Base-by-base conservation (phyloP, 305 asterid genomes). In the Fraxinus floribunda region DNA sequence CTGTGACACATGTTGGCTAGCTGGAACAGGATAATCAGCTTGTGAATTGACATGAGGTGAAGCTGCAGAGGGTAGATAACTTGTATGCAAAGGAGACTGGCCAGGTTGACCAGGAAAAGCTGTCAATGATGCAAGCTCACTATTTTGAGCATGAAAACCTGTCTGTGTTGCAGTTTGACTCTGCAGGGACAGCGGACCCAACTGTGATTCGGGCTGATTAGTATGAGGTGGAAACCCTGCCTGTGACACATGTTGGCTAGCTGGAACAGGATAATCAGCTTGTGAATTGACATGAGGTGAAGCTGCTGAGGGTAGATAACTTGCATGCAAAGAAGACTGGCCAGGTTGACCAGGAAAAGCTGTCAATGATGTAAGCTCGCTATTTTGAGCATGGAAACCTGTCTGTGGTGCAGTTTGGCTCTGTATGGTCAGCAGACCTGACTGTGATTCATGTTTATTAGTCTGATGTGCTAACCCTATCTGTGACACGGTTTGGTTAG, bases 371-470 rank as follows among this genome's bases (percentile, higher is more conserved):
- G 87, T 30, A 82, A 86, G 88, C 81, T 88, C 91, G 70, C 84
- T 87, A 24, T 86, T 82, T 78, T 87, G 93, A 62, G 91, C 73
- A 78, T 86, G 92, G 84, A 85, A 93, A 85, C 85, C 72, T 83
- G 71, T 88, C 85, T 22, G 72, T 62, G 72, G 72, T 68, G 85
- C 44, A 78, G 88, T 85, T 78, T 84, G 92, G 71, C 91, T 84
- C 83, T 80, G 84, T 86, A 89, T 90, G 78, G 92, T 74, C 85
- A 89, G 89, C 77, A 88, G 89, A 16, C 91, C 93, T 85, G 89
- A 30, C 78, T 89, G 94, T 41, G 90, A 64, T 83, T 66, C 73
- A 1, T 29, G 73, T 24, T 26, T 34, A 26, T 66, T 66, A 66
- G 36, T 66, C 73, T 26, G 73, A 26, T 24, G n/a, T 26, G 73